Conservation (phyloP, 768 basidiomycete genomes). For the Megacollybia marginata region DNA sequence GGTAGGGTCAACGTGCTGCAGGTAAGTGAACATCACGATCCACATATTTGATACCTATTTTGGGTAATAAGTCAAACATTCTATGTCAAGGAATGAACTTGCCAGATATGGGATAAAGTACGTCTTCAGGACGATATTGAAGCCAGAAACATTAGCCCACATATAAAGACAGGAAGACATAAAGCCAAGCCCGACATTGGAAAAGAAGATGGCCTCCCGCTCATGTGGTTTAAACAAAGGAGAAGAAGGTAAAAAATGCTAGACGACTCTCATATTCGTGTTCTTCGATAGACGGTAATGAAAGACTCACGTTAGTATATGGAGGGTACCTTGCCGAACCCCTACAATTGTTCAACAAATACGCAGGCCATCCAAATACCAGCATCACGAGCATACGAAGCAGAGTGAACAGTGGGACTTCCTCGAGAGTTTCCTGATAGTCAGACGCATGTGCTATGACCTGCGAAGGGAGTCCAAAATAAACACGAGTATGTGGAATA, state of each 20-base stretch:
- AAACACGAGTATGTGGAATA: slow-evolving; percentile 38
- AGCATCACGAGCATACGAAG: slow-evolving; percentile 41
- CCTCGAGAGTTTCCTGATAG: slow-evolving; percentile 39
- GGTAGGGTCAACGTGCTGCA: slow-evolving; percentile 95
- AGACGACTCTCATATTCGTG: too few species aligned
- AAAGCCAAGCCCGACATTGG: slow-evolving; percentile 67
- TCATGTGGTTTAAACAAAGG: slow-evolving; percentile 86
- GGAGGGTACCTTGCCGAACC: slow-evolving; percentile 38
- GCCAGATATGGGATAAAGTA: slow-evolving; percentile 66
- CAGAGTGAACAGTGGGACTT: slow-evolving; percentile 42
- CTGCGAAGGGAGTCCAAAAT: slow-evolving; percentile 36
- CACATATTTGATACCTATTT: slow-evolving; percentile 75
- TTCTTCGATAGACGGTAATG: slow-evolving; percentile 35
- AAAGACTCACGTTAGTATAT: slow-evolving; percentile 29
- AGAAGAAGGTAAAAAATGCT: slow-evolving; percentile 81
- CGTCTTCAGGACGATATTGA: slow-evolving; percentile 64
- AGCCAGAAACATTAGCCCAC: too few species aligned
- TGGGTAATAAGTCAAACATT: too few species aligned
- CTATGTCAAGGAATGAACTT: too few species aligned
- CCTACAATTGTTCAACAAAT: slow-evolving; percentile 40
- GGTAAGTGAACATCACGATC: slow-evolving; percentile 94
- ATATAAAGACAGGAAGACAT: slow-evolving; percentile 48
- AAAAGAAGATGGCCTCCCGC: slow-evolving; percentile 64
- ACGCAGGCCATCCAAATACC: slow-evolving; percentile 36
- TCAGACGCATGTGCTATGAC: slow-evolving; percentile 31